Conservation (phyloP, 345 rosid genomes). For the Boechera divaricarpa region DNA sequence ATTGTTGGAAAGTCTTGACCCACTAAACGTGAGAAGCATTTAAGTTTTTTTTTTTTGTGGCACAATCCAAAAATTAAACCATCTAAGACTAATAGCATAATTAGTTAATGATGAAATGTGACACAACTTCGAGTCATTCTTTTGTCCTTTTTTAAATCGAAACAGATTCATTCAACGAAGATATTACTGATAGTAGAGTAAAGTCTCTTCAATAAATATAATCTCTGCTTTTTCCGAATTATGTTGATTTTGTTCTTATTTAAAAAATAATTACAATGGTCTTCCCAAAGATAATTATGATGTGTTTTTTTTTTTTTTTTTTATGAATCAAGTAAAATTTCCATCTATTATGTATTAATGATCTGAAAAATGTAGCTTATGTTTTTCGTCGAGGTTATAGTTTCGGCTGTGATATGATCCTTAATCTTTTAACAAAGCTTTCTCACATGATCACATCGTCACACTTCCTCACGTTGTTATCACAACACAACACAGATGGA, state of each 20-base stretch:
- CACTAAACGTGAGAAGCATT: conserved; percentile 45
- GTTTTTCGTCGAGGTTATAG: background rate
- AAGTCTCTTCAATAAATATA: no score
- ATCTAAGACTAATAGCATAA: conserved; percentile 3
- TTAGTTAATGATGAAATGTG: conserved; percentile 18
- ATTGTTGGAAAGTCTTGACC: conserved; percentile 27
- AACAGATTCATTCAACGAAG: background rate
- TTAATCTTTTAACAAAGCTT: background rate
- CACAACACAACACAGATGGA: background rate
- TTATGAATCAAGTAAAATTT: no score
- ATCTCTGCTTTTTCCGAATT: no score
- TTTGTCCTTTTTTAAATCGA: no score
- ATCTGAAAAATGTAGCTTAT: background rate
- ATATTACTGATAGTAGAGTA: no score
- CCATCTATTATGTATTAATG: background rate
- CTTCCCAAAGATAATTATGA: no score
- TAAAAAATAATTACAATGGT: no score
- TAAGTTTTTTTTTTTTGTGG: background rate
- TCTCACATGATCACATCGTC: background rate
- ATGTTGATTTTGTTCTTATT: no score
- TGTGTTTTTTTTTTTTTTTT: no score
- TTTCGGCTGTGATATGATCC: no score
- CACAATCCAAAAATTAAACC: conserved; percentile 10
- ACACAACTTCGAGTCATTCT: background rate
- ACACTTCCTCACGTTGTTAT: conserved; percentile 13